Evolutionary conservation across 225 moss, liverwort and hornwort species (phyloP).

Genomic region (Thuidium tamariscinum): DNA sequence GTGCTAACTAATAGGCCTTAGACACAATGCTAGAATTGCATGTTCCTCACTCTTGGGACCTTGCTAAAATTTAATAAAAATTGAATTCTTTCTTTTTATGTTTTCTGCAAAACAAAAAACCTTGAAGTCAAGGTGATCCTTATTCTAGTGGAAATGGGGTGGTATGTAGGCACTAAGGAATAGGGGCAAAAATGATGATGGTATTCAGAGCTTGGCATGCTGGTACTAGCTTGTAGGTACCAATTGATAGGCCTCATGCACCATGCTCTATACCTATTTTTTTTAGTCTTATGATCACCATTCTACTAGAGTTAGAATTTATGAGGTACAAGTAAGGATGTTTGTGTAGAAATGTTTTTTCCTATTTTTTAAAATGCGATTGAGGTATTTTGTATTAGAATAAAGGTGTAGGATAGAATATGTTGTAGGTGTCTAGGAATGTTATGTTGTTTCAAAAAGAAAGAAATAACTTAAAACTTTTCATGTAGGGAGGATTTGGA

Average conservation of each 20-base stretch:
- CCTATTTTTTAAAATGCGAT: no score
- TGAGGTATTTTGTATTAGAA: not conserved
- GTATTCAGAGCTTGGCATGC: no score
- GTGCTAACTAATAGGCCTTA: no score
- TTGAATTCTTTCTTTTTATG: not conserved
- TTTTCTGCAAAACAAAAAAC: not conserved
- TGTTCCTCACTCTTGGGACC: not conserved
- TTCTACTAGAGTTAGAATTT: not conserved
- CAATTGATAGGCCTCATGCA: not conserved
- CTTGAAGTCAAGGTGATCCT: not conserved
- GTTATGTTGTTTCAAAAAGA: not conserved
- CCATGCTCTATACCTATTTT: not conserved
- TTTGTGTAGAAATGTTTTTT: accelerated
- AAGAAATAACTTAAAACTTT: accelerated
- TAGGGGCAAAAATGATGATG: not conserved
- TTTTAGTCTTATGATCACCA: not conserved
- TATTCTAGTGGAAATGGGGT: not conserved
- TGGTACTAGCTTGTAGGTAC: not conserved
- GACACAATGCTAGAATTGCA: no score
- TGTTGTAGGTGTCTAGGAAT: not conserved
- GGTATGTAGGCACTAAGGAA: not conserved
- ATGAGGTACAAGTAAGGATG: accelerated
- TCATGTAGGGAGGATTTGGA: not conserved
- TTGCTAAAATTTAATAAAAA: accelerated
- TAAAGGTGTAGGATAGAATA: not conserved